Evolutionary conservation across 2,329 filamentous ascomycete species (phyloP).

Genomic region (Rosellinia necatrix): DNA sequence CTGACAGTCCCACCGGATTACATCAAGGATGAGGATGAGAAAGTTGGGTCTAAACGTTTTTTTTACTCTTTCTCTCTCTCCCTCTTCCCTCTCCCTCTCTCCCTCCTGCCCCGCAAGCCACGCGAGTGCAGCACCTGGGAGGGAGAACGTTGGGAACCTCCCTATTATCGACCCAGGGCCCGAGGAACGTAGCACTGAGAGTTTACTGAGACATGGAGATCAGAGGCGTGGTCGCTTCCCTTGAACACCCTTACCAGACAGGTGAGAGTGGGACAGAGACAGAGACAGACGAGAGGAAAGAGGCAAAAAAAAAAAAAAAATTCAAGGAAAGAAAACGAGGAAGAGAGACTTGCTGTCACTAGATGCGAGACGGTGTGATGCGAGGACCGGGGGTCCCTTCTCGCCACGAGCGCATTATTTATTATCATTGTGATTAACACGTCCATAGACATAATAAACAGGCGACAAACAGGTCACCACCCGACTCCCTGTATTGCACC

Average conservation of each 20-base stretch:
- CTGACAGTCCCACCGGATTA: background rate
- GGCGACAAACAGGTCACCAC: no score
- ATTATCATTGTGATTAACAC: constrained; percentile 1
- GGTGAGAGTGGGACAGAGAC: background rate
- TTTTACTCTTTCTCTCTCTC: no score
- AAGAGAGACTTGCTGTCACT: background rate
- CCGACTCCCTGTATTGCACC: no score
- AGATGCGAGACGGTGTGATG: background rate
- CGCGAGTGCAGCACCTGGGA: background rate
- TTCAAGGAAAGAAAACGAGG: no score
- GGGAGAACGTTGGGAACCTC: no score
- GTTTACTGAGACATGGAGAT: background rate
- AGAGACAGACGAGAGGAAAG: no score
- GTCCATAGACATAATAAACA: no score
- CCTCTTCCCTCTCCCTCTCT: no score
- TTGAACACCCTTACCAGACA: background rate
- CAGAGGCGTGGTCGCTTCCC: background rate
- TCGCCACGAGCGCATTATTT: background rate
- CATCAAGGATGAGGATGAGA: background rate
- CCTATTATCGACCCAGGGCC: background rate
- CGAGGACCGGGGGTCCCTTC: background rate
- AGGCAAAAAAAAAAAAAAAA: no score
- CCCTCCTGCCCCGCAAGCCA: no score
- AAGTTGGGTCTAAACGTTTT: background rate
- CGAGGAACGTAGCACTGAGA: background rate